Conservation (phyloP, 2,329 filamentous ascomycete species). For the Colletotrichum orbiculare region DNA sequence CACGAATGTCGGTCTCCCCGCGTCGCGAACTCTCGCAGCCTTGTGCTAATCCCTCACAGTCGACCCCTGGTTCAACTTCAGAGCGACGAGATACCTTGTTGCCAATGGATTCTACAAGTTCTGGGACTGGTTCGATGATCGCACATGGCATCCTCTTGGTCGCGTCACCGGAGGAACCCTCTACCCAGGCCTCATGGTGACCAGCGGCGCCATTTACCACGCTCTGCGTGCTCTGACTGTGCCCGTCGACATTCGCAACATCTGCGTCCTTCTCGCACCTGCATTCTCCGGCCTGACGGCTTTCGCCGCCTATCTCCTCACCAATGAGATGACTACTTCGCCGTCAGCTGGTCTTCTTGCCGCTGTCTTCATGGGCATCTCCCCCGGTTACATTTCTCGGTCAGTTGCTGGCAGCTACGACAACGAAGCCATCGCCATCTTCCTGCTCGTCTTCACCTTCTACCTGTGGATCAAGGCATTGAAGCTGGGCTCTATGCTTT, state of each 20-base stretch:
- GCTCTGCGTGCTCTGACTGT: slow-evolving; percentile 87
- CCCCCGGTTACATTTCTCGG: slow-evolving; percentile 96
- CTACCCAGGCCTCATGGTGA: slow-evolving; percentile 99
- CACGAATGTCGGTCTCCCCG: slow-evolving; percentile 86
- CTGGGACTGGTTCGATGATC: slow-evolving; percentile 99
- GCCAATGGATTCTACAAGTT: slow-evolving; percentile 98
- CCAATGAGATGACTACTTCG: slow-evolving; percentile 96
- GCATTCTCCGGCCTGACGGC: slow-evolving; percentile 95
- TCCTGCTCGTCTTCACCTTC: slow-evolving; percentile 97
- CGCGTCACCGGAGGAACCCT: slow-evolving; percentile 99
- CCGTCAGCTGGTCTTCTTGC: slow-evolving; percentile 94
- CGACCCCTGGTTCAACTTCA: slow-evolving; percentile 99
- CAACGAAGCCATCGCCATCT: slow-evolving; percentile 99
- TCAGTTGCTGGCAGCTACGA: slow-evolving; percentile 99
- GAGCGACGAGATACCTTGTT: slow-evolving; percentile 97
- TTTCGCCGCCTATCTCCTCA: slow-evolving; percentile 92
- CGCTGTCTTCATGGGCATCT: slow-evolving; percentile 96
- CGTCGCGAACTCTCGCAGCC: slow-evolving; percentile 19
- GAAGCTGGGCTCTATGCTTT: slow-evolving; percentile 95
- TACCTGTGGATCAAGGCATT: slow-evolving; percentile 99
- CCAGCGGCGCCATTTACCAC: slow-evolving; percentile 97
- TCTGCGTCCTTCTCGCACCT: slow-evolving; percentile 95
- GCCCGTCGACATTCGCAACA: slow-evolving; percentile 98
- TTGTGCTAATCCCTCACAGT: slow-evolving; percentile 66
- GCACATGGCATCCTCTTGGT: slow-evolving; percentile 99